Evolutionary conservation across 2,329 filamentous ascomycete species (phyloP), one percentile per base, ranked within the genome.

Genomic region (Arthrinium puccinioides): DNA sequence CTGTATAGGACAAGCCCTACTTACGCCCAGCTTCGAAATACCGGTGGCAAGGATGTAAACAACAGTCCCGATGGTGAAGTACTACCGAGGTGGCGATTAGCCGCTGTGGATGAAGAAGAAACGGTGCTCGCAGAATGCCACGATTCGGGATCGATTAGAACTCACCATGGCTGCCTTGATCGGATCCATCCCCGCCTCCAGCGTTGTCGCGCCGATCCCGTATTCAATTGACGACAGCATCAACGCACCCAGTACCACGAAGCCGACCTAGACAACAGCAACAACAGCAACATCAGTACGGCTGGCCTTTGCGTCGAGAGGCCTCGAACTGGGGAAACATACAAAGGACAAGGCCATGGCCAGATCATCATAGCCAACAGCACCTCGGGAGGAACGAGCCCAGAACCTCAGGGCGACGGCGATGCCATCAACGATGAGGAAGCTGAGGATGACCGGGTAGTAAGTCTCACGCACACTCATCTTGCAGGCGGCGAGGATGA

Each of bases 351-450:
- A 8, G 8, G 24, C 21, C 32, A 35, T 25, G 15, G 23, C 32
- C 14, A 35, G 24, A 16, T 35, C 32, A 19, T 35, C 32, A 16
- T 35, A 35, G 11, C 32, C 32, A 20, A 35, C 19, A 2, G 15
- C 32, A 10, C 16, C 32, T 19, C 24, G 24, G 6, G 21, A 25
- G 8, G 15, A 27, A 14, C 43, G 43, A 13, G 41, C 38, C 16
- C 21, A 36, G 10, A 45, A 29, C 11, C 43, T 37, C 13, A 43
- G 21, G 25, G 19, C 32, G 6, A 40, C 37, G 15, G 42, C 31
- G 9, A 45, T 24, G 34, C 33, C 40, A 30, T 41, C 36, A 9
- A 45, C 20, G 16, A 40, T 11, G 34, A 40, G 38, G 24, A 45
- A 35, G 9, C 36, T 24, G 20, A 45, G 38, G 35, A 40, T 35